A percentile compares a stretch with the other conserved stretches of the same genome.
These are phyloP conservation scores for Magnolia kwangsiensis DNA, from an alignment of 164 flowering plant genomes.

Conservation along the genomic window DNA sequence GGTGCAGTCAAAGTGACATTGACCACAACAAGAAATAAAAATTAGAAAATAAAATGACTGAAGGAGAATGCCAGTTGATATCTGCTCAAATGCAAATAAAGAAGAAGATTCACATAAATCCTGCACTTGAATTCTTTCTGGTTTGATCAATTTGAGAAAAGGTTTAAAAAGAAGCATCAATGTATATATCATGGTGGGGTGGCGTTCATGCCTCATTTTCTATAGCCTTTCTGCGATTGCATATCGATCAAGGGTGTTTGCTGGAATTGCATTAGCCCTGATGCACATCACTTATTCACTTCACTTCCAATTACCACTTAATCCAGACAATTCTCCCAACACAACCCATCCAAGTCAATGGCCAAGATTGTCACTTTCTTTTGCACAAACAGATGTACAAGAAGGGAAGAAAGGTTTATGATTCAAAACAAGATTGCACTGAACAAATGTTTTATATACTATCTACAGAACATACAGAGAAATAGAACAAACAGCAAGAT, in stretches of 20 bases:
- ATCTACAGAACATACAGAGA: not conserved
- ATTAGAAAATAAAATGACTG: not conserved
- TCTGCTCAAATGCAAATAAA: not conserved
- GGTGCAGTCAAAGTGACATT: not conserved
- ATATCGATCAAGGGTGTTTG: too few relatives aligned
- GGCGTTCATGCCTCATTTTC: too few relatives aligned
- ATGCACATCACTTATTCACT: too few relatives aligned
- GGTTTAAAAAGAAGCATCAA: too few relatives aligned
- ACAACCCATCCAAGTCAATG: too few relatives aligned
- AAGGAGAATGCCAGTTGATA: not conserved
- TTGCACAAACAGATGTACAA: not conserved
- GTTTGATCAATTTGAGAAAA: not conserved
- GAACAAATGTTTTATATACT: not conserved
- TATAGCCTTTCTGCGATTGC: too few relatives aligned
- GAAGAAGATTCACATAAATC: not conserved
- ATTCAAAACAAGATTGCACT: not conserved
- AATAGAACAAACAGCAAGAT: too few relatives aligned
- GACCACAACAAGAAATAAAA: not conserved
- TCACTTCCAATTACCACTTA: too few relatives aligned
- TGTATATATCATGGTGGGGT: too few relatives aligned
- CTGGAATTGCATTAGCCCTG: too few relatives aligned
- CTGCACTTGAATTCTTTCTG: not conserved
- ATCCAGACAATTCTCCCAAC: too few relatives aligned
- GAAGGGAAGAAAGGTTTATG: not conserved
- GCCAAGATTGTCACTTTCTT: not conserved